Evolutionary conservation across 352 stramenopile genomes (phyloP).

Genomic region (Pythium sukuiense): DNA sequence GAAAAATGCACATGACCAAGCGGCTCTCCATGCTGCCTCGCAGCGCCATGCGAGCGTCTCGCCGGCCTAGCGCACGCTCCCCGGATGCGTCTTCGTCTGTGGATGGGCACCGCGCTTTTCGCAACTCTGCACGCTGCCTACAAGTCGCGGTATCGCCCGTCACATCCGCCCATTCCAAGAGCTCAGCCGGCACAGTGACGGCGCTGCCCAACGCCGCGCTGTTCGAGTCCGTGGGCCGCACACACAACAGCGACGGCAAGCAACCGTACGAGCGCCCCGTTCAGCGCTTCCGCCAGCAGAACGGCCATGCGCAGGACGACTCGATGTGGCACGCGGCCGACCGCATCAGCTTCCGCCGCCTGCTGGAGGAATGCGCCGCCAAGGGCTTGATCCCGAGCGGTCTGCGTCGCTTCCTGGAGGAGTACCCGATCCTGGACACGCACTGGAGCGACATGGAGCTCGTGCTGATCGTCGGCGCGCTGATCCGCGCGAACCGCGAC

Average conservation of each 20-base stretch:
- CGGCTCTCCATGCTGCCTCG: constrained; percentile 12
- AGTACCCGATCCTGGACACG: constrained; percentile 63
- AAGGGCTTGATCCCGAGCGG: constrained; percentile 51
- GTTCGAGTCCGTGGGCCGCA: constrained; percentile 3
- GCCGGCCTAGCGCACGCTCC: not conserved
- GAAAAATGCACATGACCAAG: constrained; percentile 13
- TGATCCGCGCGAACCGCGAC: constrained; percentile 76
- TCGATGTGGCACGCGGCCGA: constrained; percentile 37
- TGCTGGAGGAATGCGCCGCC: constrained; percentile 63
- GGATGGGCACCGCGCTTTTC: not conserved
- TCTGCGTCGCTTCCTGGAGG: constrained; percentile 67
- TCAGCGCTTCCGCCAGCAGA: constrained; percentile 1
- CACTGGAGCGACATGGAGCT: constrained; percentile 71
- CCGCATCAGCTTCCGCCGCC: constrained; percentile 51
- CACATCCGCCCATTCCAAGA: not conserved
- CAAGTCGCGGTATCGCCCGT: constrained; percentile 15
- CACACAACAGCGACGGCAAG: not conserved
- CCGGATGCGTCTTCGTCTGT: not conserved
- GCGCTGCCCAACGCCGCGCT: constrained; percentile 22
- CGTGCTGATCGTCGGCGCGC: constrained; percentile 66
- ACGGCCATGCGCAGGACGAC: not conserved
- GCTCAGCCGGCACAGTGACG: not conserved
- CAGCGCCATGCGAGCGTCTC: not conserved
- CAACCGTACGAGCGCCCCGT: not conserved
- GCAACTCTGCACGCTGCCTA: constrained; percentile 13